Evolutionary conservation across 2,329 filamentous ascomycete species (phyloP), one percentile per base, ranked within the genome.

Genomic region (Penicillium sclerotigenum): DNA sequence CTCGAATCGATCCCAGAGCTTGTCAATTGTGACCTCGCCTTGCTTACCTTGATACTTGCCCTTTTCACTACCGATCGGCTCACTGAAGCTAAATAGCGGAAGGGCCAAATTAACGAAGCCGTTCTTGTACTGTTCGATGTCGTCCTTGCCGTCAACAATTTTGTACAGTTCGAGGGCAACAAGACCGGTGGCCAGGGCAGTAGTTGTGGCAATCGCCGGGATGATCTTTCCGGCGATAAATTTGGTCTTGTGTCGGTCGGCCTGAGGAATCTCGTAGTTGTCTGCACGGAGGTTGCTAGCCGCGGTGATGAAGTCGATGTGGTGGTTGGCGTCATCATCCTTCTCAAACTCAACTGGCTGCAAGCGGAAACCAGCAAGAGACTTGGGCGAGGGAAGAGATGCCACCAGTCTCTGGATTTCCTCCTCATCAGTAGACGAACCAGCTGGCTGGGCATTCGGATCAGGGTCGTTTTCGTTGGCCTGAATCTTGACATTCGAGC

Each of bases 221-320:
- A 99, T 99, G 66, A 99, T 99, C 84, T 99, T 99, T 73, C 94
- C 94, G 31, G 94, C 95, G 72, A 99, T 99, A 76, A 99, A 97
- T 81, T 99, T 99, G 59, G 93, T 99, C 86, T 94, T 96, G 82
- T 97, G 94, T 59, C 91, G 85, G 71, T 99, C 93, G 0, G 94
- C 92, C 61, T 87, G 83, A 69, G 90, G 86, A 65, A 99, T 99
- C 75, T 94, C 96, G 83, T 99, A 99, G 79, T 99, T 99, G 75
- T 96, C 89, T 0, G 94, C 94, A 58, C 95, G 90, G 58, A 99
- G 81, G 73, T 99, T 99, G 80, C 92, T 97, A 63, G 92, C 92
- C 1, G 92, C 91, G 8, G 94, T 95, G 77, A 99, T 97, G 80
- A 99, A 99, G 76, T 97, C 94, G 68, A 99, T 99, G 80, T 99